Conservation (phyloP, 192 early-diverging fungal genomes). For the Rhizophagus sp. region DNA sequence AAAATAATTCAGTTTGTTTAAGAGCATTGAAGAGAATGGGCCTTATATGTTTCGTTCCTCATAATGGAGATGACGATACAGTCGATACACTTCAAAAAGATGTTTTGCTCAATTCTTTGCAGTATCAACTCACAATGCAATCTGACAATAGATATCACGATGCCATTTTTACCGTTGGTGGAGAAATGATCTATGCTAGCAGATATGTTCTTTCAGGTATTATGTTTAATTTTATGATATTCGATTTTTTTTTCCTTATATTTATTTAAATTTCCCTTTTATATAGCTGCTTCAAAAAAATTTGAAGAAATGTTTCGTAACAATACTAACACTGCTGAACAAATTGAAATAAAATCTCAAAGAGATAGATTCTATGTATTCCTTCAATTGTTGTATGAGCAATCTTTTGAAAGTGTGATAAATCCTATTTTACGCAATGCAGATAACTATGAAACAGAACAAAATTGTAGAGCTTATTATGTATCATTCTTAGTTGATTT, state of each 20-base stretch:
- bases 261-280: not conserved
- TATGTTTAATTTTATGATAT: not conserved
- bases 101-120: not conserved
- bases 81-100: not conserved
- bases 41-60: no score
- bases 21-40: no score
- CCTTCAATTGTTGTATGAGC: not conserved
- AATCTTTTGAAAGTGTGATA: not conserved
- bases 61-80: no score
- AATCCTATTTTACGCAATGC: not conserved
- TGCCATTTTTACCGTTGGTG: not conserved
- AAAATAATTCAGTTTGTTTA: no score
- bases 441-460: not conserved
- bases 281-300: not conserved
- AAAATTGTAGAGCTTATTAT: no score
- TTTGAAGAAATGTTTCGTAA: not conserved
- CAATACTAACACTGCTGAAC: no score
- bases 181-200: not conserved
- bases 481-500: not conserved
- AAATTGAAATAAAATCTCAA: not conserved
- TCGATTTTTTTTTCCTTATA: not conserved
- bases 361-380: not conserved
- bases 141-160: not conserved
- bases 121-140: not conserved
- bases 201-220: not conserved